Percentiles rank a stretch among this genome's conserved stretches.
Evolutionary conservation across 768 basidiomycete genomes (phyloP).

Genomic region (Polyporus arcularius): DNA sequence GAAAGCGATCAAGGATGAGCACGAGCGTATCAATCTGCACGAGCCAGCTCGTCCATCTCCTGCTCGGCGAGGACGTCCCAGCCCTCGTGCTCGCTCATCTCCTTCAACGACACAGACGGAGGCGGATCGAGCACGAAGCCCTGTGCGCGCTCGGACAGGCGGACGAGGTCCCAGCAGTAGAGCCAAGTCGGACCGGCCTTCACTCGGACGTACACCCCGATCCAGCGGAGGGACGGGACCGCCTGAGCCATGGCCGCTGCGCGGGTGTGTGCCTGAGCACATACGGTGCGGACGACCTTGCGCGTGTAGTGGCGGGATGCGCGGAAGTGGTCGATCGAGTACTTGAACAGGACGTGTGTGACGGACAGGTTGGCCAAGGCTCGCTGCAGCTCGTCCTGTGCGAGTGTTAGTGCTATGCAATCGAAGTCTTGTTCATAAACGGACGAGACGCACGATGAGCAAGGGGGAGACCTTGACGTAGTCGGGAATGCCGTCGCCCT

Average conservation of each 20-base stretch:
- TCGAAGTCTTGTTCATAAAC: not conserved
- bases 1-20: too few species aligned
- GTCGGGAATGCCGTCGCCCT: not conserved
- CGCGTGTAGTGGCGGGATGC: not conserved
- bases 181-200: not conserved
- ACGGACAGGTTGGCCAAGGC: not conserved
- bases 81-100: not conserved
- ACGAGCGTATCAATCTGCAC: too few species aligned
- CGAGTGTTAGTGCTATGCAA: not conserved
- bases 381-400: not conserved
- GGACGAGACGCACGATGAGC: not conserved
- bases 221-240: not conserved
- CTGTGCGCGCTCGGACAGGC: not conserved
- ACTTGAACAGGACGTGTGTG: not conserved
- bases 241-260: not conserved
- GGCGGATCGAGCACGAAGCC: not conserved
- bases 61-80: not conserved
- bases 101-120: not conserved
- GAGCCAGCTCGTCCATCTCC: not conserved
- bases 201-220: not conserved
- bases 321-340: not conserved
- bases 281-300: not conserved
- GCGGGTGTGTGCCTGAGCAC: not conserved
- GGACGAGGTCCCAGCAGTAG: not conserved
- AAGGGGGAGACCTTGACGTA: not conserved